These are phyloP conservation scores for Tieghemiomyces parasiticus DNA, from an alignment of 192 early-diverging fungal genomes.

Conservation along the genomic window DNA sequence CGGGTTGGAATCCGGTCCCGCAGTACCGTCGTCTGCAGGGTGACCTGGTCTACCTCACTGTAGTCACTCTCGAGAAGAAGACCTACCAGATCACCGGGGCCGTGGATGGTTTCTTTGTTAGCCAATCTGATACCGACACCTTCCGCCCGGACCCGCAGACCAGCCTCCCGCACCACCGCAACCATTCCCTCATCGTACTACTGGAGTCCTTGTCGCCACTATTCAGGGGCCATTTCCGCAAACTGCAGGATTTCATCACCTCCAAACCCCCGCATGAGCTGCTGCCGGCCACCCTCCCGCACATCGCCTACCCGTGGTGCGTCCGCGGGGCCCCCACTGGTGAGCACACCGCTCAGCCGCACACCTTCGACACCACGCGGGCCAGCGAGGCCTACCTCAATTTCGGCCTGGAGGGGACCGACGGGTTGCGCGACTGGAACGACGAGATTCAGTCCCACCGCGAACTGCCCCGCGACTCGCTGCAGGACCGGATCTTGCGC, in stretches of 20 bases:
- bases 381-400: slow-evolving; percentile 44
- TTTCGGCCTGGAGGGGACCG: slow-evolving; percentile 15
- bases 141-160: slow-evolving; percentile 41
- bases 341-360: slow-evolving; percentile 7
- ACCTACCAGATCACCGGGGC: slow-evolving; percentile 72
- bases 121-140: slow-evolving; percentile 50
- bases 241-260: slow-evolving; percentile 45
- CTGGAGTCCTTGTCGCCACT: slow-evolving; percentile 46
- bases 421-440: slow-evolving; percentile 86
- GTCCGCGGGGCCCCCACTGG: slow-evolving; percentile 29
- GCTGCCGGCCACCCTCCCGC: slow-evolving; percentile 46
- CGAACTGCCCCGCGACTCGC: slow-evolving; percentile 57
- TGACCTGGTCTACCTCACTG: slow-evolving; percentile 82
- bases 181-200: slow-evolving; percentile 53
- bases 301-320: slow-evolving; percentile 70
- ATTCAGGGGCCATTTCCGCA: slow-evolving; percentile 52
- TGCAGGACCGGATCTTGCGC: slow-evolving; percentile 73
- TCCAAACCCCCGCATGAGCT: slow-evolving; percentile 64
- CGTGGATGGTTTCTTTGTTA: slow-evolving; percentile 78
- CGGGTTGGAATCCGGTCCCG: slow-evolving; percentile 89
- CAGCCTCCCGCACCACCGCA: slow-evolving; percentile 17
- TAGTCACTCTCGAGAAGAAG: slow-evolving; percentile 73
- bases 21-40: slow-evolving; percentile 52
- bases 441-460: slow-evolving; percentile 85
- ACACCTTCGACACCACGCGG: slow-evolving; percentile 45